phyloP scores from a whole-genome alignment of 805 yeast species.

The Candida maris region DNA sequence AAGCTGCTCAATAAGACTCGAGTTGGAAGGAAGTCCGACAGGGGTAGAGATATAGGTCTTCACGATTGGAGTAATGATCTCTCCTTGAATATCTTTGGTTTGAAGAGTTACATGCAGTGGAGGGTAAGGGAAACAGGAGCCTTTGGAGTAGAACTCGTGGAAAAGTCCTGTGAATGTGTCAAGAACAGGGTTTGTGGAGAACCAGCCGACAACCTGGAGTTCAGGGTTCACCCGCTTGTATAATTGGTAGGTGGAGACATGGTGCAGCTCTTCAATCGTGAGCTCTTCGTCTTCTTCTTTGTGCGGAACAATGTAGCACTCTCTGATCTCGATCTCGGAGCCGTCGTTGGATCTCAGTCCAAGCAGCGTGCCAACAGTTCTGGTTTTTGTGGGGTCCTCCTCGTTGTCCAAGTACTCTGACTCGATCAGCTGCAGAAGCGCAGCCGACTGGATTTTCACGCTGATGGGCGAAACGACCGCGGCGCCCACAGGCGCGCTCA shows the following conservation, averaged over 20 bases:
- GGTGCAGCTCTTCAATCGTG: constrained; percentile 72
- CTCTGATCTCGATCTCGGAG: constrained; percentile 63
- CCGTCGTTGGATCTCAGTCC: constrained; percentile 87
- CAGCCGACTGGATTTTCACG: constrained; percentile 62
- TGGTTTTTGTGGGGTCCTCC: constrained; percentile 39
- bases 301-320: constrained; percentile 80
- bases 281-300: constrained; percentile 71
- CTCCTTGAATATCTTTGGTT: constrained; percentile 44
- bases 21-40: constrained; percentile 51
- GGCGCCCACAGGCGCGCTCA: constrained; percentile 32
- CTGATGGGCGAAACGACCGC: constrained; percentile 41
- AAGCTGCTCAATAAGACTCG: constrained; percentile 33
- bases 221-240: constrained; percentile 78
- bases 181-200: constrained; percentile 54
- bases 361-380: constrained; percentile 78
- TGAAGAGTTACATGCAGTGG: constrained; percentile 77
- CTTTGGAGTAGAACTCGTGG: constrained; percentile 75
- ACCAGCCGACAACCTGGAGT: constrained; percentile 82
- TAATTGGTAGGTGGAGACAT: constrained; percentile 64
- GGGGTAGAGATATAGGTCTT: constrained; percentile 75
- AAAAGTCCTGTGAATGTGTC: constrained; percentile 73
- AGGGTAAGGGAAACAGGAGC: constrained; percentile 70
- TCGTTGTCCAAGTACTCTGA: constrained; percentile 55
- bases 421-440: constrained; percentile 73
- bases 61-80: constrained; percentile 51